Evolutionary conservation across 495 filamentous ascomycete species (phyloP).

Genomic region (Podospora pseudocomata): DNA sequence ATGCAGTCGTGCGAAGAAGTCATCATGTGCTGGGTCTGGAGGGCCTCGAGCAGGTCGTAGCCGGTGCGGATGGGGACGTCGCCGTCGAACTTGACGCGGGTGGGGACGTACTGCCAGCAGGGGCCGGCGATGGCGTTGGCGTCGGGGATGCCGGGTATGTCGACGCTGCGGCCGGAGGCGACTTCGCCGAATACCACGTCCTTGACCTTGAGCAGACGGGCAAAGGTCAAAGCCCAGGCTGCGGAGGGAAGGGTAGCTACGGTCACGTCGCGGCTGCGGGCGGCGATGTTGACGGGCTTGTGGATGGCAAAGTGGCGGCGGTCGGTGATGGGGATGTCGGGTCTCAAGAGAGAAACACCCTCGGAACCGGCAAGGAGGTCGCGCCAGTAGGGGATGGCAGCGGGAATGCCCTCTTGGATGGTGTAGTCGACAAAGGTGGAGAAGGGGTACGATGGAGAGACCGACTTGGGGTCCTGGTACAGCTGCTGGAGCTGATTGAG

Average conservation of each 20-base stretch:
- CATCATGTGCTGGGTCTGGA: slow-evolving; percentile 40
- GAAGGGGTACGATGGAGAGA: slow-evolving; percentile 51
- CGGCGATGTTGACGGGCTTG: slow-evolving; percentile 42
- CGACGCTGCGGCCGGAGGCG: slow-evolving; percentile 55
- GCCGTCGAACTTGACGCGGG: slow-evolving; percentile 32
- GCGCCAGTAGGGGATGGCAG: slow-evolving; percentile 54
- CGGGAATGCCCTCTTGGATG: slow-evolving; percentile 27
- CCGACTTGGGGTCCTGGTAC: slow-evolving; percentile 25
- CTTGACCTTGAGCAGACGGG: slow-evolving; percentile 41
- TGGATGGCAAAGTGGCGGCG: slow-evolving; percentile 36
- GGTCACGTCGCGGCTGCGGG: slow-evolving; percentile 49
- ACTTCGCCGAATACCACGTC: slow-evolving; percentile 63
- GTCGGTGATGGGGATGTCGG: slow-evolving; percentile 26
- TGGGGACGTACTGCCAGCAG: slow-evolving; percentile 44
- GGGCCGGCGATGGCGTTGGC: slow-evolving; percentile 47
- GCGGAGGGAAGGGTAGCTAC: slow-evolving; percentile 56
- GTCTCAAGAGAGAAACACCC: slow-evolving; percentile 43
- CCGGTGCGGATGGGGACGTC: slow-evolving; percentile 20
- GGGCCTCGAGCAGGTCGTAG: slow-evolving; percentile 29
- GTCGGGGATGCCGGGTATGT: slow-evolving; percentile 42
- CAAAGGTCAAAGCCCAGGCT: slow-evolving; percentile 59
- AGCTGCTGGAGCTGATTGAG: slow-evolving; percentile 44
- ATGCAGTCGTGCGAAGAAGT: slow-evolving; percentile 37
- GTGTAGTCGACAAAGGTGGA: slow-evolving; percentile 55
- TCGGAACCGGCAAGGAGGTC: slow-evolving; percentile 50